Evolutionary conservation across 176 grass and related monocot genomes (phyloP).

Genomic region (Oryza meridionalis): DNA sequence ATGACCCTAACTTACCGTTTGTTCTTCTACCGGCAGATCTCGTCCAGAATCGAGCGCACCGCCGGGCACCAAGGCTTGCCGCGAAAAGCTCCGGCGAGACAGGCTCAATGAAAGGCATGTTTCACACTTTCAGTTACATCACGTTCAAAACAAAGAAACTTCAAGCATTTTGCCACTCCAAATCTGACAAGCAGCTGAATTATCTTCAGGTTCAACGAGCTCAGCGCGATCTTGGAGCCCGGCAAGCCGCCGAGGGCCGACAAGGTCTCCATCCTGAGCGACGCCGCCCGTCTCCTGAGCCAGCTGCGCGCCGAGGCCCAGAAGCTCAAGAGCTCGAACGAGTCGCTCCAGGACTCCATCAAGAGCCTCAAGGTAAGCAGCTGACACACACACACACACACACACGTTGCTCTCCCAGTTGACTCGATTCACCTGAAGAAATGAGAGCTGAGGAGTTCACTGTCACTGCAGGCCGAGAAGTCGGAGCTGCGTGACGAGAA

Average conservation of each 20-base stretch:
- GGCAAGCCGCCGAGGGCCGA: constrained; percentile 83
- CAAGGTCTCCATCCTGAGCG: constrained; percentile 74
- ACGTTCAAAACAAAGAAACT: neutral
- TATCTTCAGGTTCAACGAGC: constrained; percentile 80
- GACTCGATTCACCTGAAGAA: neutral
- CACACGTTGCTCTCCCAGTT: neutral
- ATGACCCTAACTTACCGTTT: neutral
- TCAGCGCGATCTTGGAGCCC: constrained; percentile 83
- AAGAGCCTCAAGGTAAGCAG: constrained; percentile 78
- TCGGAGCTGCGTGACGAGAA: constrained; percentile 87
- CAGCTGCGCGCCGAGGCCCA: constrained; percentile 64
- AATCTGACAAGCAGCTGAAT: constrained; percentile 3
- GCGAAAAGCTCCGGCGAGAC: constrained; percentile 91
- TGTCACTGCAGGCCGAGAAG: constrained; percentile 70
- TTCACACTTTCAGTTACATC: neutral
- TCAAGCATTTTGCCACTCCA: neutral
- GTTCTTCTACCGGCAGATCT: constrained; percentile 47
- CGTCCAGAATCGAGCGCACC: constrained; percentile 77
- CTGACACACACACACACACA: neutral
- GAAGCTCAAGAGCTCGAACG: constrained; percentile 83
- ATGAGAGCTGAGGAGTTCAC: neutral
- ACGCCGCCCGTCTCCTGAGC: constrained; percentile 63
- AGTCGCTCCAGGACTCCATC: constrained; percentile 79
- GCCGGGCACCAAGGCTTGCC: constrained; percentile 88
- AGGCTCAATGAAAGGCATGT: constrained; percentile 86